Base-by-base conservation (phyloP, 2,329 filamentous ascomycete species). In the Fusarium dlaminii region DNA sequence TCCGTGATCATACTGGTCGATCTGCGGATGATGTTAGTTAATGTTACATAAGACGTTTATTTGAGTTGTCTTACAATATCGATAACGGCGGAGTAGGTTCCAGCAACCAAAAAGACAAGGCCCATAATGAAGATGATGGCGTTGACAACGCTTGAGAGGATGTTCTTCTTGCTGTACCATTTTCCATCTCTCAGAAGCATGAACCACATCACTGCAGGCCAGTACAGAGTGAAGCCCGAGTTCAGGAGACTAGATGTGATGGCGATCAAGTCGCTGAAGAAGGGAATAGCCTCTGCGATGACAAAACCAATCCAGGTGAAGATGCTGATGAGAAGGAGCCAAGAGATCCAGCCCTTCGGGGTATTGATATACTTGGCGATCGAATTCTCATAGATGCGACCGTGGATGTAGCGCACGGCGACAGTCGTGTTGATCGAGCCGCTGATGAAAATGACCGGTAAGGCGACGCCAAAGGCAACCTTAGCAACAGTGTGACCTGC, bases 371-470 rank as follows among this genome's bases (percentile, higher is more conserved):
- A 79, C 57, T 66, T 74, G 24, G 70, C 74, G 17, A 78, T 71
- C 0, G 56, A 68, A 27, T 76, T 69, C 24, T 67, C 61, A n/a
- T 78, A 71, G 34, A 74, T 59, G 20, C 77, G 80, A 4, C 80
- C 82, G 63, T 84, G 82, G 65, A 85, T 79, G 14, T 83, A 82
- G 3, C 79, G 79, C 14, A 80, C 79, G 0, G 83, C 82, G 13
- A 81, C 82, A 8, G 82, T 83, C 78, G 92, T 90, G 77, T 76
- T 76, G 24, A 93, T 90, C 27, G 91, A 90, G 58, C 91, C 92
- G 0, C 91, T 90, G 67, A 93, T 89, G 72, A 93, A 86, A 73
- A 93, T 93, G 27, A 91, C 92, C 1, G 91, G 91, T 1, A 91
- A 83, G 0, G 91, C 91, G 63, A 93, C 82, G 27, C 72, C 72